These are phyloP conservation scores for Perkinsus chesapeaki DNA, from an alignment of 169 alveolate species.

Conservation along the genomic window DNA sequence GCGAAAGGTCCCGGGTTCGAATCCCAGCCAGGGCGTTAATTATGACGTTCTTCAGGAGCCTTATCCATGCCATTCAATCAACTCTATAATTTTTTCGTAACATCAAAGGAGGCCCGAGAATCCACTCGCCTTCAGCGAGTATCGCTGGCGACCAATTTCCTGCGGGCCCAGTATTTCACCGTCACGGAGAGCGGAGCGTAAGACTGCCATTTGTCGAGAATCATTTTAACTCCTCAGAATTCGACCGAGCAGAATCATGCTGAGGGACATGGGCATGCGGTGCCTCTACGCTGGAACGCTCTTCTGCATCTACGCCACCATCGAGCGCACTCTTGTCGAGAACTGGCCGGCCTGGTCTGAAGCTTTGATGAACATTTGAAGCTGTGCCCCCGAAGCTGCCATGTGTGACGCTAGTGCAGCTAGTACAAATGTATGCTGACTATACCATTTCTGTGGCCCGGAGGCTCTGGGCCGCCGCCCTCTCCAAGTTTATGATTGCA, in stretches of 20 bases:
- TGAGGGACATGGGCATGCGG: background rate
- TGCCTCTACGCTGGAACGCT: background rate
- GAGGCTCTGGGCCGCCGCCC: no score
- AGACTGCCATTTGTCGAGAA: background rate
- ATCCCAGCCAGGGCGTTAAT: background rate
- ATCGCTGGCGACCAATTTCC: background rate
- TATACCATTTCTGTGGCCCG: no score
- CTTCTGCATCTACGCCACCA: background rate
- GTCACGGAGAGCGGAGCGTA: background rate
- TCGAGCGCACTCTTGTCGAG: background rate
- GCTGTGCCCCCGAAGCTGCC: no score
- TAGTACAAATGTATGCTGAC: no score
- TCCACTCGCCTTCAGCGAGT: background rate
- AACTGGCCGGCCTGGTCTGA: background rate
- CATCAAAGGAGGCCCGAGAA: background rate
- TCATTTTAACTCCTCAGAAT: background rate
- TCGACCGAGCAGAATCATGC: background rate
- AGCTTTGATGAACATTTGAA: no score
- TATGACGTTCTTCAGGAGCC: background rate
- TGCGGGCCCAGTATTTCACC: background rate
- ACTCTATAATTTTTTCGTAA: background rate
- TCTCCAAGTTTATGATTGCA: no score
- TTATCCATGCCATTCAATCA: background rate
- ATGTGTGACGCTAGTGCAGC: no score
- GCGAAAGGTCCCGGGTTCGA: background rate